A percentile compares a stretch with the other conserved stretches of the same genome.
Conservation (phyloP, 1,139 yeast genomes). For the Yamadazyma trypodendri region DNA sequence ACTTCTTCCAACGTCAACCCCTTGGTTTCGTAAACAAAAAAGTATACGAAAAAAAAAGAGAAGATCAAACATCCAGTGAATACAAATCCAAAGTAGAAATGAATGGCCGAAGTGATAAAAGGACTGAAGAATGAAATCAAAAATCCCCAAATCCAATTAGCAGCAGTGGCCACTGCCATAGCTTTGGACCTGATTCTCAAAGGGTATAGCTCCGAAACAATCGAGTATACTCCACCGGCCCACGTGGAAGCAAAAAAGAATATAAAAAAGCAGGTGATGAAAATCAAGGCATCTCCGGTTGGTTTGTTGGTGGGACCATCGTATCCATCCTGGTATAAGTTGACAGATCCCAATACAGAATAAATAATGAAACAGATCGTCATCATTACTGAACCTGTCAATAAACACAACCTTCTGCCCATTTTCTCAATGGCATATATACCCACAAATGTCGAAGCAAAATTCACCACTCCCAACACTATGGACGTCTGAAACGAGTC, state of each 20-base stretch:
- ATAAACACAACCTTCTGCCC: slow-evolving; percentile 69
- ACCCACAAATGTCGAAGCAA: slow-evolving; percentile 68
- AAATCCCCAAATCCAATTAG: slow-evolving; percentile 82
- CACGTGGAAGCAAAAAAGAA: slow-evolving; percentile 82
- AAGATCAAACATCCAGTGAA: slow-evolving; percentile 67
- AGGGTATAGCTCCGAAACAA: slow-evolving; percentile 77
- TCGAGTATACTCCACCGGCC: slow-evolving; percentile 82
- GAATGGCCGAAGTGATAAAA: slow-evolving; percentile 51
- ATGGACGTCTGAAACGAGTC: slow-evolving; percentile 77
- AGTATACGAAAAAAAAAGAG: slow-evolving; percentile 54
- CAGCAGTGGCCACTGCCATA: slow-evolving; percentile 70
- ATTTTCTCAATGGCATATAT: slow-evolving; percentile 63
- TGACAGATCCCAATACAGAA: slow-evolving; percentile 57
- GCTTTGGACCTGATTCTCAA: slow-evolving; percentile 77
- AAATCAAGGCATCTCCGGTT: slow-evolving; percentile 72
- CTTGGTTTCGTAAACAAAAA: slow-evolving; percentile 64
- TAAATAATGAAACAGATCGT: slow-evolving; percentile 56
- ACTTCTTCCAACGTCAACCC: slow-evolving; percentile 67
- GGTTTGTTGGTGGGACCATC: slow-evolving; percentile 30
- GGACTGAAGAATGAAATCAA: slow-evolving; percentile 74
- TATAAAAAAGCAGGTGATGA: slow-evolving; percentile 73
- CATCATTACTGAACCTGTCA: slow-evolving; percentile 51
- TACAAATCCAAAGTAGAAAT: slow-evolving; percentile 64
- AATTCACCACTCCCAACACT: slow-evolving; percentile 73
- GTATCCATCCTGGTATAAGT: slow-evolving; percentile 53